These are phyloP conservation scores for Penicillium hesseltinei DNA, from an alignment of 2,329 filamentous ascomycete genomes.

Conservation along the genomic window DNA sequence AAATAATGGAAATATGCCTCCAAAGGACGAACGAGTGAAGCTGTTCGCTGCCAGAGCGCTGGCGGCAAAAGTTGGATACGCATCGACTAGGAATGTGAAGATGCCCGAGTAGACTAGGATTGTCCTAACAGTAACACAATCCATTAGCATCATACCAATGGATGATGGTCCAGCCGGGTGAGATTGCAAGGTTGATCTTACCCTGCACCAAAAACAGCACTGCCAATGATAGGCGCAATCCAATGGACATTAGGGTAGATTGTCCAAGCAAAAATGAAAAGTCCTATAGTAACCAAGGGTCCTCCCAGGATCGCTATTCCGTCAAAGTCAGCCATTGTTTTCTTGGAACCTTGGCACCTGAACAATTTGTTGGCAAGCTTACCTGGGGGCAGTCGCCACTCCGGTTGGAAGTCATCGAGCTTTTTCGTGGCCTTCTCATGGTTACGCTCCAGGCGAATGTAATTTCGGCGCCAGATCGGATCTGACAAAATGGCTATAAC, in stretches of 20 bases:
- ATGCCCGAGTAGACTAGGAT: constrained; percentile 79
- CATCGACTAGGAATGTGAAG: constrained; percentile 81
- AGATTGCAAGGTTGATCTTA: constrained; percentile 46
- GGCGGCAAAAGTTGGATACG: constrained; percentile 48
- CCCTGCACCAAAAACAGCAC: constrained; percentile 68
- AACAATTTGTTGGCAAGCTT: constrained; percentile 27
- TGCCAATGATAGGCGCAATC: constrained; percentile 73
- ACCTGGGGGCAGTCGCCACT: constrained; percentile 75
- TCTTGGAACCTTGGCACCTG: not conserved
- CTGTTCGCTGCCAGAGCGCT: constrained; percentile 78
- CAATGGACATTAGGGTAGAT: constrained; percentile 70
- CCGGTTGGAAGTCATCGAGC: constrained; percentile 66
- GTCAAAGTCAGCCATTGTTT: not conserved
- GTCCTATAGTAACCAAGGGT: constrained; percentile 71
- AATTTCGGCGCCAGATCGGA: constrained; percentile 48
- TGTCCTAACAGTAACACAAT: constrained; percentile 51
- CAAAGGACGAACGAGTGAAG: constrained; percentile 75
- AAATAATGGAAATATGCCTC: constrained; percentile 74
- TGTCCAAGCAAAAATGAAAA: constrained; percentile 91
- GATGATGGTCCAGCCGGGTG: constrained; percentile 8
- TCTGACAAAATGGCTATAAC: constrained; percentile 45
- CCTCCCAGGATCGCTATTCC: constrained; percentile 63
- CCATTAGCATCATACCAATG: constrained; percentile 24
- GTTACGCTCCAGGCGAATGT: constrained; percentile 42
- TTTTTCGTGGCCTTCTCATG: constrained; percentile 35